Evolutionary conservation across 2,329 filamentous ascomycete species (phyloP), one percentile per base, ranked within the genome.

Genomic region (Epichloe sibirici): DNA sequence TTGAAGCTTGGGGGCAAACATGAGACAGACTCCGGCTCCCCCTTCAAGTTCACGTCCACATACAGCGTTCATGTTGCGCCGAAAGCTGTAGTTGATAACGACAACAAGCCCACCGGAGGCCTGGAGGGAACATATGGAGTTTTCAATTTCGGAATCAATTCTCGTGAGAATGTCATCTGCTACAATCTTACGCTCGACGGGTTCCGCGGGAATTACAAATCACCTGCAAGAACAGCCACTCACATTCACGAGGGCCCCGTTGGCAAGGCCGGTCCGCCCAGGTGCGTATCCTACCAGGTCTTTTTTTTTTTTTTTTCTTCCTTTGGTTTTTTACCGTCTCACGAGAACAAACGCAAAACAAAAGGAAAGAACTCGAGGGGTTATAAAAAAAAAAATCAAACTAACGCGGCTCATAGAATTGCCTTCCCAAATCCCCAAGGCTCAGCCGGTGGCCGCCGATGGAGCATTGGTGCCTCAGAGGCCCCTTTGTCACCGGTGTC

Each of bases 91-190:
- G 43, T 51, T 12, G 49, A 51, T 31, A 28, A 13, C 9, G 34
- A 38, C n/a, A 47, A 40, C n/a, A 45, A 31, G 17, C 35, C 21
- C 28, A 70, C 66, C 1, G 70, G 69, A 28, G 73, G 74, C 6
- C 63, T 74, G 12, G 58, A 65, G 40, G 72, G 73, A 37, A 69
- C 73, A 40, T 63, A 64, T 38, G 76, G 76, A 21, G 63, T 71
- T 54, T 80, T 73, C 70, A 71, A 74, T 59, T 75, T 73, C 58
- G 76, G 74, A 56, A 71, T 81, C 65, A 78, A 79, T 67, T 66
- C 69, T 31, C 58, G 66, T 23, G 63, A 69, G 35, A 63, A 73
- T 51, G 58, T 67, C 50, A 72, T 73, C 56, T 73, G 70, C 66
- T 72, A 70, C 63, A 73, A 78, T 65, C 78, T 79, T 63, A 74